Evolutionary conservation across 2,329 filamentous ascomycete species (phyloP).

Genomic region (Venturia asperata): DNA sequence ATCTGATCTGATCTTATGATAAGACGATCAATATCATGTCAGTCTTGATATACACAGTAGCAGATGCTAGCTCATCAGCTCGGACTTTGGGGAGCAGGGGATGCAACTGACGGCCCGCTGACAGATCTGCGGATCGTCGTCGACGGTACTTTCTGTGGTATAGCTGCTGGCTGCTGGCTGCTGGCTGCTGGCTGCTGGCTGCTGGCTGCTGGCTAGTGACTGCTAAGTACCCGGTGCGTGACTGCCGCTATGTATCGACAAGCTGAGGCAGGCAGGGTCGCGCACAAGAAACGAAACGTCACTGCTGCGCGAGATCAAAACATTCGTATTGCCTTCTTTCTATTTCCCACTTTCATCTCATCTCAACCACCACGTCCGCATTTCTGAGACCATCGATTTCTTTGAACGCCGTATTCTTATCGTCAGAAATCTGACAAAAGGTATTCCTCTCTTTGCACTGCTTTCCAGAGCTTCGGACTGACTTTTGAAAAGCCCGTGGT

Average conservation of each 20-base stretch:
- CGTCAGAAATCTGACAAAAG: not conserved
- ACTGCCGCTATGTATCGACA: slow-evolving; percentile 2
- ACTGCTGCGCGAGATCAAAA: slow-evolving; percentile 7
- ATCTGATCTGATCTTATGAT: too few relatives aligned
- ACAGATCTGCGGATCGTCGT: not conserved
- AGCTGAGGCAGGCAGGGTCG: slow-evolving; percentile 2
- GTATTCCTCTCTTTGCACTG: not conserved
- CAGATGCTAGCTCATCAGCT: not conserved
- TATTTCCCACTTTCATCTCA: not conserved
- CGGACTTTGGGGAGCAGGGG: not conserved
- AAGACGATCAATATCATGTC: too few relatives aligned
- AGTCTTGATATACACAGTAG: too few relatives aligned
- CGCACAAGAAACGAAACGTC: not conserved
- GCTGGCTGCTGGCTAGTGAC: not conserved
- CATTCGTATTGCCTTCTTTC: not conserved
- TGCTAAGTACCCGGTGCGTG: not conserved
- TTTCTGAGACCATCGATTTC: not conserved
- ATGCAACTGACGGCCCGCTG: not conserved
- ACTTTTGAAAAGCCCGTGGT: not conserved
- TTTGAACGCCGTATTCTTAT: not conserved
- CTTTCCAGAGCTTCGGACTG: not conserved
- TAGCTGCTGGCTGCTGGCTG: too few relatives aligned
- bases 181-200: too few relatives aligned
- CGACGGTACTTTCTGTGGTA: not conserved
- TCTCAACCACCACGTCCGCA: not conserved